A percentile compares a stretch with the other conserved stretches of the same genome.
phyloP scores from a whole-genome alignment of 495 filamentous ascomycete genomes.

The Xylaria castorea region DNA sequence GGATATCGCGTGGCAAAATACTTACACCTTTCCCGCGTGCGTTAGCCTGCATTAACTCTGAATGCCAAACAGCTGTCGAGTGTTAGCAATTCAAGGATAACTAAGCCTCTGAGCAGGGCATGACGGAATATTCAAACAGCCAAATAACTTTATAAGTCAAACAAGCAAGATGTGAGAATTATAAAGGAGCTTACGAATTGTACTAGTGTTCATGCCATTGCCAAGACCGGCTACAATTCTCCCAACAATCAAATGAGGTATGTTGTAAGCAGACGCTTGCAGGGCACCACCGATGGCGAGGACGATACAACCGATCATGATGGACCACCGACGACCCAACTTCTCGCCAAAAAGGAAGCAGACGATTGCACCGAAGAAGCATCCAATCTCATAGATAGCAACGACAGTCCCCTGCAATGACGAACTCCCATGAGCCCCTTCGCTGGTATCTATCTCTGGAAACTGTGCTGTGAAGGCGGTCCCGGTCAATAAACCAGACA shows the following conservation, averaged over 20 bases:
- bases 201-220: conserved; percentile 57
- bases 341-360: conserved; percentile 54
- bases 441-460: conserved; percentile 16
- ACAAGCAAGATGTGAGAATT: not conserved
- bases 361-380: conserved; percentile 38
- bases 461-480: conserved; percentile 14
- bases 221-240: conserved; percentile 59
- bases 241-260: conserved; percentile 54
- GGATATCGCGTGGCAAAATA: not conserved
- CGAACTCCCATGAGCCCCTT: conserved; percentile 4
- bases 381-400: conserved; percentile 24
- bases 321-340: conserved; percentile 54
- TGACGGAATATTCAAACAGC: not conserved
- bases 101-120: too few species aligned
- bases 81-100: not conserved
- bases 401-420: conserved; percentile 22
- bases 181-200: conserved; percentile 37
- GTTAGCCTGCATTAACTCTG: conserved; percentile 52
- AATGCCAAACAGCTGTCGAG: conserved; percentile 52
- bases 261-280: conserved; percentile 50
- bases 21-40: conserved; percentile 40
- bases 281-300: conserved; percentile 54
- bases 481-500: conserved; percentile 17
- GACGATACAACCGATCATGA: conserved; percentile 49
- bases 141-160: not conserved